These are phyloP conservation scores for Hygrocybe coccinea DNA, from an alignment of 768 basidiomycete genomes.

Conservation along the genomic window DNA sequence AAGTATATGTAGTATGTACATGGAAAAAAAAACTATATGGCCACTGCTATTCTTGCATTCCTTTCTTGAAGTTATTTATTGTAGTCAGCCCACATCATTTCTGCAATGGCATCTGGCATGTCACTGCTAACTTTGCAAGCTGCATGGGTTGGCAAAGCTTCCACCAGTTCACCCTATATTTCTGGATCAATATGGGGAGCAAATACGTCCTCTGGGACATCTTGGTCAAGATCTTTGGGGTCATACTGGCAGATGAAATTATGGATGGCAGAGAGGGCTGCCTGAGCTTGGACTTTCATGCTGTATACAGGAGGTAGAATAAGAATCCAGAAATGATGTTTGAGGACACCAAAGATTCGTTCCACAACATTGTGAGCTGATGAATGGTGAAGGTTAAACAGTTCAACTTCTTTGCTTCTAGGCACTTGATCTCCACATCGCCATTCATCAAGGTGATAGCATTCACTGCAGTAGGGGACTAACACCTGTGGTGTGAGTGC, in stretches of 20 bases:
- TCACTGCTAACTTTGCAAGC: background rate
- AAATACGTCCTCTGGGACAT: background rate
- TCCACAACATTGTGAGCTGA: conserved; percentile 37
- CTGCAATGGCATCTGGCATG: conserved; percentile 10
- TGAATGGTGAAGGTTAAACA: conserved; percentile 41
- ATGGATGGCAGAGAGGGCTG: conserved; percentile 22
- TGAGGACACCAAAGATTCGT: conserved; percentile 36
- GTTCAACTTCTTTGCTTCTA: conserved; percentile 32
- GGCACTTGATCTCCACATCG: conserved; percentile 27
- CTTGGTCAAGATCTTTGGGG: background rate
- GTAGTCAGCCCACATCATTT: conserved; percentile 13
- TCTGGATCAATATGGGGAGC: background rate
- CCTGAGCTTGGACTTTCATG: conserved; percentile 21
- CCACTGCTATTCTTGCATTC: too few relatives aligned
- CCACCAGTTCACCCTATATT: background rate
- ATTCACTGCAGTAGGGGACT: conserved; percentile 34
- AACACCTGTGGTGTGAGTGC: conserved; percentile 29
- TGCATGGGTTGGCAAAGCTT: conserved; percentile 7
- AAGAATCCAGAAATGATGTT: conserved; percentile 21
- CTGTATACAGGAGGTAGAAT: conserved; percentile 17
- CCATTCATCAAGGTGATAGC: conserved; percentile 38
- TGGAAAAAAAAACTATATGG: too few relatives aligned
- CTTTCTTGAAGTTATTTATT: background rate
- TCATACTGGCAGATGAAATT: conserved; percentile 30
- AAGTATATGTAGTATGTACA: too few relatives aligned